Evolutionary conservation across 2,329 filamentous ascomycete genomes (phyloP), one percentile per base, ranked within the genome.

Genomic region (Metarhizium robertsii): DNA sequence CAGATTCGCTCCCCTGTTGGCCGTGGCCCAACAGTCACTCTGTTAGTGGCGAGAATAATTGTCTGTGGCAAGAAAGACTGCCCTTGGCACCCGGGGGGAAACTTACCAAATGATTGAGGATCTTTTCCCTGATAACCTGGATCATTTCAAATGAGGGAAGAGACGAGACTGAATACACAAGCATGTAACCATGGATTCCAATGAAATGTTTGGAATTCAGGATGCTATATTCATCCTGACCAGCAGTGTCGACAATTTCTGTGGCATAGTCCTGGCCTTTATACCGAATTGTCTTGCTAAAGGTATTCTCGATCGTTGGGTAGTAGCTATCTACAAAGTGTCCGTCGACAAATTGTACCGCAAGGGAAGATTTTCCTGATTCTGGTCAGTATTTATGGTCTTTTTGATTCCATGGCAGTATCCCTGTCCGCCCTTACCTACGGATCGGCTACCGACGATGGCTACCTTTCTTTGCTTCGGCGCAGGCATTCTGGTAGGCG

Each of bases 241-340:
- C 94, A 53, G 94, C 94, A 32, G 94, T 99, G 70, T 99, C 94
- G 70, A 99, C 94, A 66, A 99, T 97, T 75, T 99, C 94, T 13
- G 92, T 96, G 53, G 89, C 85, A 72, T 86, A 99, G 62, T 97
- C 94, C 72, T 96, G 90, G 52, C 88, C 87, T 73, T 94, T 95
- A 72, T 88, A 87, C 65, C 90, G 88, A 71, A 99, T 96, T 63
- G 91, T 86, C 72, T 95, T 95, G 78, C 88, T 95, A 71, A 99
- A 99, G 2, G 92, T 97, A 72, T 97, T 99, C 73, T 99, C 94
- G 67, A 99, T 97, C 45, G 94, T 99, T 40, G 94, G 94, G 72
- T 99, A 99, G 75, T 99, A 99, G 72, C 89, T 95, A 73, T 99
- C 94, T 67, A 99, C 92, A 69, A 99, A 99, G 75, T 96, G 92